phyloP scores from a whole-genome alignment of 225 moss, liverwort and hornwort species.

The Bryoerythrophyllum caledonicum region DNA sequence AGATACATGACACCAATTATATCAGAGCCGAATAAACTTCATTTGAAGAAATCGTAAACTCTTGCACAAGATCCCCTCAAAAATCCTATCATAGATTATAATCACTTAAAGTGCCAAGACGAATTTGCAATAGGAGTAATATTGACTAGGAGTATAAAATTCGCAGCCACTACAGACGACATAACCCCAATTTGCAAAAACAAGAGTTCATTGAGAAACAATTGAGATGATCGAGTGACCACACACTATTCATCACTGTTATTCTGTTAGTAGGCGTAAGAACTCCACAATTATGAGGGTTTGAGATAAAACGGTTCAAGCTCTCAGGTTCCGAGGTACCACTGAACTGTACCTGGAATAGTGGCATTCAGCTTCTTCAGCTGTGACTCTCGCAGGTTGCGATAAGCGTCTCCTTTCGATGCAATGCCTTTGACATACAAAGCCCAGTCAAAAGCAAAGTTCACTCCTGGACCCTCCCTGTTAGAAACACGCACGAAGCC shows the following conservation, averaged over 20 bases:
- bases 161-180: background rate
- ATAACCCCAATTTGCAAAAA: background rate
- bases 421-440: constrained; percentile 39
- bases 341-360: constrained; percentile 33
- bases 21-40: no score
- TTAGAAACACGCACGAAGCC: constrained; percentile 3
- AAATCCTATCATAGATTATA: background rate
- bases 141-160: constrained; percentile 14
- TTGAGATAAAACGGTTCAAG: background rate
- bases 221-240: background rate
- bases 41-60: no score
- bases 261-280: background rate
- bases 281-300: background rate
- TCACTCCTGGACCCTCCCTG: constrained; percentile 50
- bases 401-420: constrained; percentile 48
- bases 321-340: background rate
- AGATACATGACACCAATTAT: no score
- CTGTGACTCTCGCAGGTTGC: constrained; percentile 38
- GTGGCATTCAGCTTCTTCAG: constrained; percentile 42
- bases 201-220: background rate
- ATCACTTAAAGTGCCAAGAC: background rate
- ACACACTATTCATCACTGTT: background rate
- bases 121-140: no score
- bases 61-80: no score
- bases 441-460: constrained; percentile 54